Evolutionary conservation across 164 flowering plant species (phyloP).

Genomic region (Annona squamosa): DNA sequence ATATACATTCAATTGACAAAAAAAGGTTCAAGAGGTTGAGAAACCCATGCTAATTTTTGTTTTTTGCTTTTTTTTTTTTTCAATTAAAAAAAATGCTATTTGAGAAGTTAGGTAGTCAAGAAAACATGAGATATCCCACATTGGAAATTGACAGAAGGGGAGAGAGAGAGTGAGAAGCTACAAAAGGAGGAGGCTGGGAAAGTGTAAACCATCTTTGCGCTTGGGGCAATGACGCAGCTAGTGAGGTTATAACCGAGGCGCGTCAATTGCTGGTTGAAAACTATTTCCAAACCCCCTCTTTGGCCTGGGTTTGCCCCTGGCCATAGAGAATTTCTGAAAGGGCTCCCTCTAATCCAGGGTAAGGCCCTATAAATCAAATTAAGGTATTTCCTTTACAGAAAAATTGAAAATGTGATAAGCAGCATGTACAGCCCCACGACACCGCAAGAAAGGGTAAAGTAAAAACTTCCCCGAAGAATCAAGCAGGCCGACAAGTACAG

Average conservation of each 20-base stretch:
- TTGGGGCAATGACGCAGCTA: conserved; percentile 20
- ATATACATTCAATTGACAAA: no score
- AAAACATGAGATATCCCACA: neutral
- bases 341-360: conserved; percentile 19
- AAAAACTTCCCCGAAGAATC: no score
- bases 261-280: conserved; percentile 18
- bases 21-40: no score
- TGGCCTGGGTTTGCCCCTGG: conserved; percentile 15
- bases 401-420: no score
- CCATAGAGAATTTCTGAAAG: conserved; percentile 18
- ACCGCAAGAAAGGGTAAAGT: no score
- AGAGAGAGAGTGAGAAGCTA: neutral
- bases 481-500: no score
- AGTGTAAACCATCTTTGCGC: neutral
- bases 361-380: conserved; percentile 15
- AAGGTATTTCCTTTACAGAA: no score
- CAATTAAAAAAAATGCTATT: no score
- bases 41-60: no score
- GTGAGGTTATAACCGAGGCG: conserved; percentile 19
- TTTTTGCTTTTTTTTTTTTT: no score
- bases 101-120: no score
- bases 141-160: neutral
- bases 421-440: no score
- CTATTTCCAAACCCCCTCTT: conserved; percentile 17
- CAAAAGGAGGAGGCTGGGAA: neutral